A percentile compares a stretch with the other conserved stretches of the same genome.
phyloP scores from a whole-genome alignment of 352 stramenopile species.

The Phytophthora sojae region DNA sequence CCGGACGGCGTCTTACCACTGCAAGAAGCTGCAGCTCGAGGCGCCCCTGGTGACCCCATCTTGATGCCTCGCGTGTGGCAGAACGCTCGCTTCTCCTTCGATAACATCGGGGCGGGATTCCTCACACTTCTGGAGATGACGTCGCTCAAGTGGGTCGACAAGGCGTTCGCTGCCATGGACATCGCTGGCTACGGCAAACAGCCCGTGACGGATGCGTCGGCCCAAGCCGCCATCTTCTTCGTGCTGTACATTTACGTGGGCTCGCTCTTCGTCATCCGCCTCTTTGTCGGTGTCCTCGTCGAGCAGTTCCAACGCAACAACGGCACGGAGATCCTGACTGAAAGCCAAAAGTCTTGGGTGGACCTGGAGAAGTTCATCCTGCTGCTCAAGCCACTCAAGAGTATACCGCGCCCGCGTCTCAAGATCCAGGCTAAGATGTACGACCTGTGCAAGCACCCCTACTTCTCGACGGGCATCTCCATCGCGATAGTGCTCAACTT shows the following conservation, averaged over 20 bases:
- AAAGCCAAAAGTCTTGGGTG: slow-evolving; percentile 83
- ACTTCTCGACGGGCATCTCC: slow-evolving; percentile 60
- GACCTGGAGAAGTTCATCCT: slow-evolving; percentile 85
- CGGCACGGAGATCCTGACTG: slow-evolving; percentile 80
- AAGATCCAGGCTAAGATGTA: slow-evolving; percentile 51
- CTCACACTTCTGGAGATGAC: slow-evolving; percentile 82
- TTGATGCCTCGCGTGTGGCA: slow-evolving; percentile 71
- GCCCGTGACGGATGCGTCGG: slow-evolving; percentile 55
- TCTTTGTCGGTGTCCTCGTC: slow-evolving; percentile 83
- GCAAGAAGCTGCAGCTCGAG: slow-evolving; percentile 56
- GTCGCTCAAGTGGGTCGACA: slow-evolving; percentile 85
- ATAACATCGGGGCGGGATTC: slow-evolving; percentile 73
- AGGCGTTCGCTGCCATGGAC: slow-evolving; percentile 79
- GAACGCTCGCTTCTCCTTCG: slow-evolving; percentile 81
- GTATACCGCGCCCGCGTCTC: slow-evolving; percentile 52
- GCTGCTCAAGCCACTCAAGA: slow-evolving; percentile 66
- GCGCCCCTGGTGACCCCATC: slow-evolving; percentile 46
- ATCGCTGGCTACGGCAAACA: slow-evolving; percentile 58
- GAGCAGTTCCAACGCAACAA: slow-evolving; percentile 89
- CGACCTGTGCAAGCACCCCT: slow-evolving; percentile 67
- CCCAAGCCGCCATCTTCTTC: slow-evolving; percentile 70
- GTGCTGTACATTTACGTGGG: slow-evolving; percentile 81
- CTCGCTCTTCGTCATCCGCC: slow-evolving; percentile 78
- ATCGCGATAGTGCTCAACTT: slow-evolving; percentile 80
- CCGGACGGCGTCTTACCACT: slow-evolving; percentile 56